These are phyloP conservation scores for Russula foetens DNA, from an alignment of 768 basidiomycete genomes.

Conservation along the genomic window DNA sequence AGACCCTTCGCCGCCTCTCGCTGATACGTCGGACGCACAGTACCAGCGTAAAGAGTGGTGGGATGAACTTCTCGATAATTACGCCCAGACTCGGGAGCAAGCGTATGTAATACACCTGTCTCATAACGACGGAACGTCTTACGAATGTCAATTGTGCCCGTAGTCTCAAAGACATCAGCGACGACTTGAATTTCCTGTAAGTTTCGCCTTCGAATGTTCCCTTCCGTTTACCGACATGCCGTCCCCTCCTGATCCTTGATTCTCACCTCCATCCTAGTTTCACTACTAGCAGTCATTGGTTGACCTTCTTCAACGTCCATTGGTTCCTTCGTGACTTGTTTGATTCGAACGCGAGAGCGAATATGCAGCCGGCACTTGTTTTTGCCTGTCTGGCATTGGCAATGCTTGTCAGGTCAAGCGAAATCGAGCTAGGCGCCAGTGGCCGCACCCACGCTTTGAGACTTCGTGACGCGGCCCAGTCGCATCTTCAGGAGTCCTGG, in stretches of 20 bases:
- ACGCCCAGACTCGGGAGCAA: conserved; percentile 34
- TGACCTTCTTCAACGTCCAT: conserved; percentile 58
- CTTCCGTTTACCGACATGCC: not conserved
- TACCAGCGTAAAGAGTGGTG: conserved; percentile 38
- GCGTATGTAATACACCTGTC: conserved; percentile 29
- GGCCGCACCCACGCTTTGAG: conserved; percentile 53
- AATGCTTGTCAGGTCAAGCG: conserved; percentile 64
- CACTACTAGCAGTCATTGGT: conserved; percentile 52
- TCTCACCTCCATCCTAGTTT: conserved; percentile 39
- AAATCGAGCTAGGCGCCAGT: conserved; percentile 43
- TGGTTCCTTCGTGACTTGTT: conserved; percentile 46
- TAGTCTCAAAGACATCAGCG: conserved; percentile 42
- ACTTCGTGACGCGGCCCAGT: conserved; percentile 49
- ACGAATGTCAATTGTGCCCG: not conserved
- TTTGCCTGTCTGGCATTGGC: conserved; percentile 62
- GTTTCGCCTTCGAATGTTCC: conserved; percentile 19
- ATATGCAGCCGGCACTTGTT: conserved; percentile 65
- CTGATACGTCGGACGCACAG: conserved; percentile 26
- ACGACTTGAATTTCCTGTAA: conserved; percentile 47
- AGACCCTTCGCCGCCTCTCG: conserved; percentile 11
- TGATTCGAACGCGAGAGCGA: conserved; percentile 42
- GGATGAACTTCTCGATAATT: conserved; percentile 39
- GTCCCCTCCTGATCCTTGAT: not conserved
- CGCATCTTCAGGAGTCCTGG: conserved; percentile 44
- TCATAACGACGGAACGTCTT: not conserved